Percentiles rank a stretch among this genome's conserved stretches.
phyloP scores from a whole-genome alignment of 805 yeast genomes.

The Kuraishia piskuri region DNA sequence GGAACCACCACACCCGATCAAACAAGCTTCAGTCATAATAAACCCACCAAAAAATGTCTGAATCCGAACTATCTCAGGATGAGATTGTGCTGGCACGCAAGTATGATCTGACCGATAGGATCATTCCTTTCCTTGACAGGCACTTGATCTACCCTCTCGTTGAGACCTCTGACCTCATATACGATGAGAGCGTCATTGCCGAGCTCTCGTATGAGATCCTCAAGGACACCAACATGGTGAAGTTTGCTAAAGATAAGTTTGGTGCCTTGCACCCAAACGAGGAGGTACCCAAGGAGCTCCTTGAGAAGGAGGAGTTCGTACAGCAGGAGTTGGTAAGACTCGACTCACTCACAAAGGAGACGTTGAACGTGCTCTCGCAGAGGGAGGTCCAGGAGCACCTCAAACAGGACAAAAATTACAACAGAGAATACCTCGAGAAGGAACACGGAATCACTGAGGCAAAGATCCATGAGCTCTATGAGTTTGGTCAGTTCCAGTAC shows the following conservation, averaged over 20 bases:
- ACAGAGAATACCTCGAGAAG: slow-evolving; percentile 35
- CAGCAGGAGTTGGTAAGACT: slow-evolving; percentile 27
- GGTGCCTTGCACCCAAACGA: slow-evolving; percentile 29
- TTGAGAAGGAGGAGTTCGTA: slow-evolving; percentile 30
- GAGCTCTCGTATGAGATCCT: slow-evolving; percentile 42
- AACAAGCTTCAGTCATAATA: neutral
- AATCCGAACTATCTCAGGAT: slow-evolving; percentile 14
- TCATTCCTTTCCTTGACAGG: slow-evolving; percentile 54
- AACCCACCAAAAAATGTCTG: neutral
- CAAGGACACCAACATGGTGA: slow-evolving; percentile 49
- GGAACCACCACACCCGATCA: neutral
- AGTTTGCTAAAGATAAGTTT: slow-evolving; percentile 36
- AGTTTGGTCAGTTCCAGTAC: slow-evolving; percentile 54
- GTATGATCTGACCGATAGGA: slow-evolving; percentile 45
- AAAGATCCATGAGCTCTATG: slow-evolving; percentile 41
- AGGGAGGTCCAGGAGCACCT: slow-evolving; percentile 43
- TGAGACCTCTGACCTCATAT: slow-evolving; percentile 35
- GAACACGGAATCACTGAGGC: slow-evolving; percentile 38
- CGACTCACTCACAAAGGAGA: slow-evolving; percentile 34
- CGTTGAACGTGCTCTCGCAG: slow-evolving; percentile 35
- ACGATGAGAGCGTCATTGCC: slow-evolving; percentile 35
- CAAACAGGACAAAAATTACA: slow-evolving; percentile 47
- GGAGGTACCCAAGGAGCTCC: slow-evolving; percentile 31
- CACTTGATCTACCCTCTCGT: slow-evolving; percentile 48
- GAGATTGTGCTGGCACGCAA: slow-evolving; percentile 35